Conservation (phyloP, 2,329 filamentous ascomycete species). For the Colletotrichum sansevieriae region DNA sequence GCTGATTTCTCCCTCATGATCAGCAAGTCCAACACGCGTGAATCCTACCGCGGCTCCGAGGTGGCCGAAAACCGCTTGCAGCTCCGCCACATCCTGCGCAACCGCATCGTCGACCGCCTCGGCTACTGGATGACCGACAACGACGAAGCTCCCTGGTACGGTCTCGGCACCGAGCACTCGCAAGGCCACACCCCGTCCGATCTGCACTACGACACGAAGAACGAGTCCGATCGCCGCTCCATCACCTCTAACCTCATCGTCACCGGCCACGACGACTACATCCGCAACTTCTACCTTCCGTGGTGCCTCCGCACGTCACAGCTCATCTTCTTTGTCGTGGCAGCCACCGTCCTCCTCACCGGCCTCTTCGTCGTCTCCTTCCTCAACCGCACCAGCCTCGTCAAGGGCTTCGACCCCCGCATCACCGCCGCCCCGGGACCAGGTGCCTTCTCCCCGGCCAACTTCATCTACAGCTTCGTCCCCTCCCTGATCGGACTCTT, state of each 20-base stretch:
- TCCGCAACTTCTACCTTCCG: slow-evolving; percentile 75
- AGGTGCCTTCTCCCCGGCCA: slow-evolving; percentile 83
- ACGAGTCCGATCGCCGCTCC: slow-evolving; percentile 45
- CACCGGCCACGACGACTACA: slow-evolving; percentile 60
- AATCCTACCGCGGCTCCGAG: slow-evolving; percentile 79
- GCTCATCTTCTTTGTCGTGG: slow-evolving; percentile 75
- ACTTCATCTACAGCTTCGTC: slow-evolving; percentile 88
- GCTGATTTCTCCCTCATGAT: slow-evolving; percentile 85
- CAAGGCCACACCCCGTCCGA: slow-evolving; percentile 42
- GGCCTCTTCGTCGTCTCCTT: slow-evolving; percentile 85
- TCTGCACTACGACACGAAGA: slow-evolving; percentile 40
- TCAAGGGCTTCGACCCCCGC: slow-evolving; percentile 78
- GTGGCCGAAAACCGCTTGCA: slow-evolving; percentile 65
- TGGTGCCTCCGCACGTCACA: slow-evolving; percentile 79
- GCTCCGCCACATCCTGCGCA: slow-evolving; percentile 66
- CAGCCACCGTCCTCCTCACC: slow-evolving; percentile 71
- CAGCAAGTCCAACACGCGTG: slow-evolving; percentile 82
- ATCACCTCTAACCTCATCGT: slow-evolving; percentile 48
- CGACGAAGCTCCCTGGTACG: slow-evolving; percentile 78
- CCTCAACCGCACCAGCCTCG: slow-evolving; percentile 74
- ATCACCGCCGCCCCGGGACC: slow-evolving; percentile 70
- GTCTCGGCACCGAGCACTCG: slow-evolving; percentile 73
- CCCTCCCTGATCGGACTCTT: slow-evolving; percentile 76
- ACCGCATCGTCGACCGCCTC: slow-evolving; percentile 76
- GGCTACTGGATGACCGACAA: slow-evolving; percentile 86